Base-by-base conservation (phyloP, 495 filamentous ascomycete genomes). In the Pyronema domesticum region DNA sequence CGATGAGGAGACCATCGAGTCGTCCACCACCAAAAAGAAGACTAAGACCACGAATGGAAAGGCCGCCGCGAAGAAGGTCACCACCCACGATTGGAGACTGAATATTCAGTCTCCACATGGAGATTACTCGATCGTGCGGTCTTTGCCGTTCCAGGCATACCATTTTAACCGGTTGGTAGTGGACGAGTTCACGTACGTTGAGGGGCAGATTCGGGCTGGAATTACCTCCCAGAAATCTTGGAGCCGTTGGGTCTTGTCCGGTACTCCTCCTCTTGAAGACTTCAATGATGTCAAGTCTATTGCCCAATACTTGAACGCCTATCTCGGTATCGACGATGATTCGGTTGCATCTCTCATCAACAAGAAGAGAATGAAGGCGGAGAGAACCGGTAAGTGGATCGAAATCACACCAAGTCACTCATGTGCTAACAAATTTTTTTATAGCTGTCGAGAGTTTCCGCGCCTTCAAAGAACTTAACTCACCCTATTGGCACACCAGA, bases 201-300 rank as follows among this genome's bases (percentile, higher is more conserved):
- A 69, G 23, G 65, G 70, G 15, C 65, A 71, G 17, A 55, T 60
- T 3, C 51, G 57, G 37, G 54, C 56, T 10, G 59, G 56, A 10
- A 58, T 70, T 37, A 60, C 56, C 1, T 60, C 55, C 37, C 42
- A 83, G 1, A 58, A 71, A 14, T 71, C 73, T 17, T 69, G 67
- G 17, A 74, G 69, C 8, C 71, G 70, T 30, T 86, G 81, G 80
- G 67, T 80, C n/a, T 65, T 86, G 6, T 82, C 80, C 5, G 82
- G 77, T n/a, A 86, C 82, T 7, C 82, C 81, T 5, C 67, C 68
- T 0, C 56, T 82, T 6, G 67, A 68, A 3, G 73, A 78, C 49
- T 82, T 82, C 60, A 68, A 71, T 3, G 76, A 81, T 56, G 67
- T 83, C n/a, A 79, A 80, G 51, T 68, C 65, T 6, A 77, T 84